Evolutionary conservation across 768 basidiomycete species (phyloP), one percentile per base, ranked within the genome.

Genomic region (Phanerochaete carnosa): DNA sequence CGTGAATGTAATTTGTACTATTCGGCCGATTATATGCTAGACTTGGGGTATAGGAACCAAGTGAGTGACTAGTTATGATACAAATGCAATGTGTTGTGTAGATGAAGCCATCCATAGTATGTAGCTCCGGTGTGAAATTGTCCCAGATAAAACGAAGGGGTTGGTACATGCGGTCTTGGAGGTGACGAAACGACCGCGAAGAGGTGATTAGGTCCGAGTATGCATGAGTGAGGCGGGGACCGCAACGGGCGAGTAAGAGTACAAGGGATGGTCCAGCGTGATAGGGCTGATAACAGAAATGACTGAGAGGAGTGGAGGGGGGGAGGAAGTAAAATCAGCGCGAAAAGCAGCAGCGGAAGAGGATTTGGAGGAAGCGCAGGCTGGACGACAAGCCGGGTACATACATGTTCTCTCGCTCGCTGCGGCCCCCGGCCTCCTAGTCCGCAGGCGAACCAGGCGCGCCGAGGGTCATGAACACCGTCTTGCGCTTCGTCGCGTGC

Each of bases 401-500:
- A 43, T 19, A 43, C 6, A 19, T 8, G 39, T 9, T 9, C 39
- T 9, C 39, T 9, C 39, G 39, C 39, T 9, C 8, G 39, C 8
- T 19, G 39, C 39, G 39, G 11, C 11, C 39, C 39, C 8, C 39
- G 51, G 29, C 30, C 19, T 12, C 51, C 51, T 52, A 52, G 29
- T 16, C 30, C 30, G n/a, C 51, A n/a, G 19, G 51, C 15, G 29
- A 25, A 1, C 43, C 52, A 65, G 59, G 68, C 67, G 66, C 62
- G 62, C 53, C 71, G 11, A 94, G 73, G 72, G 94, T 90, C 65
- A 95, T 92, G 74, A 89, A 91, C 69, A 85, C 78, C 69, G 93
- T 95, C 66, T 86, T 81, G 61, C 93, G 79, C 77, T 88, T 94
- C 79, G 80, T 86, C 64, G 89, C 88, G 67, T 80, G 80, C 63